These are phyloP conservation scores for Fusarium hostae DNA, from an alignment of 2,329 filamentous ascomycete species.

Conservation along the genomic window DNA sequence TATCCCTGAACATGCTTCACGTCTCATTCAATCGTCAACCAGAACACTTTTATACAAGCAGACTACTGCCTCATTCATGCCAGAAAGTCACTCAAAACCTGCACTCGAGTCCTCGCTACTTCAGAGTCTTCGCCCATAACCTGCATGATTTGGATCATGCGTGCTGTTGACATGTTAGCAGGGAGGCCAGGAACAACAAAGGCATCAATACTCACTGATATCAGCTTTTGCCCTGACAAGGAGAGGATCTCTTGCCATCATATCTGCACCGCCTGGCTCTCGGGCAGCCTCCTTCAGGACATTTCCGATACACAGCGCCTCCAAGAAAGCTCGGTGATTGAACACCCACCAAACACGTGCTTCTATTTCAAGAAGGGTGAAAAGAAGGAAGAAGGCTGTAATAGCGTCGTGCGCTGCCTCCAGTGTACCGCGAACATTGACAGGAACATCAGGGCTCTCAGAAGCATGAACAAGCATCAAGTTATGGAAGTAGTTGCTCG, in stretches of 20 bases:
- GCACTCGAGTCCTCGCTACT: constrained; percentile 68
- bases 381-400: constrained; percentile 78
- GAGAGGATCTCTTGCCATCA: constrained; percentile 63
- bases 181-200: not conserved
- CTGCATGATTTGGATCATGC: constrained; percentile 73
- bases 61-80: constrained; percentile 1
- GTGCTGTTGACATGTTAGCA: constrained; percentile 52
- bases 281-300: constrained; percentile 64
- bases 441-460: constrained; percentile 70
- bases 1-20: not conserved
- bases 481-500: constrained; percentile 86
- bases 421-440: constrained; percentile 75
- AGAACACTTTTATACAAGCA: not conserved
- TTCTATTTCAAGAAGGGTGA: constrained; percentile 74
- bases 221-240: constrained; percentile 69
- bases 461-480: constrained; percentile 82
- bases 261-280: constrained; percentile 59
- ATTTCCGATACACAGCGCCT: constrained; percentile 75
- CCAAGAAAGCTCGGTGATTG: constrained; percentile 82
- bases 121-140: constrained; percentile 68
- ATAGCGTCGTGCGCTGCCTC: constrained; percentile 82
- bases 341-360: constrained; percentile 88
- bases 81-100: constrained; percentile 67
- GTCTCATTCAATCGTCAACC: constrained; percentile 23
- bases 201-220: constrained; percentile 61